Base-by-base conservation (phyloP, 2,329 filamentous ascomycete genomes). In the Orbilia javanica region DNA sequence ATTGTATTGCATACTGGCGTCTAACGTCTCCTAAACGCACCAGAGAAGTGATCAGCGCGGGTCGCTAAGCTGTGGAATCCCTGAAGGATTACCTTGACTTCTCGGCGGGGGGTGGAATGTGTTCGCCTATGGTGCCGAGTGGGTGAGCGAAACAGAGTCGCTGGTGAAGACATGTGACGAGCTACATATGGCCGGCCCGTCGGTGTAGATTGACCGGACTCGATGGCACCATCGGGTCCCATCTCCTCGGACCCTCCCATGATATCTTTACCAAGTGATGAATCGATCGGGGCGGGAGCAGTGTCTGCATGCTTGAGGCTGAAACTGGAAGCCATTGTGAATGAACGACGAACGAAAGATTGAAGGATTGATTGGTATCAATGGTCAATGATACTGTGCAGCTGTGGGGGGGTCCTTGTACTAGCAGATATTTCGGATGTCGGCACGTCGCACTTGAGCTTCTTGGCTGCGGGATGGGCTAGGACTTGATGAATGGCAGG, bases 1-100 rank as follows among this genome's bases (percentile, higher is more conserved):
- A 20, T 81, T 81, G 22, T 81, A 82, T 15, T 76, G 77, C 55
- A 81, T 71, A 44, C 80, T 80, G 18, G 81, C 81, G 60, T 82
- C 74, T 8, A 82, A 67, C 1, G 81, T 82, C 53, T 82, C 74
- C 74, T 78, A 34, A 7, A 55, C 2, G 25, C 46, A 34, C 31
- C 46, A 27, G 11, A 36, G n/a, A 0, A 60, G 8, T 60, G 55
- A 60, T 60, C 34, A 60, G 34, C 55, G 34, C 20, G 20, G 20
- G 31, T 11, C 55, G 55, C 55, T 60, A 60, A 60, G 20, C 34
- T 10, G 42, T 60, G 20, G 11, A 18, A 36, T 48, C 44, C 42
- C 20, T 29, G 52, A 20, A 52, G 18, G 55, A 31, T 60, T 62
- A 78, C 81, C 63, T 80, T 81, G 53, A 82, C 79, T 31, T 77